Conservation (phyloP, 768 basidiomycete genomes). For the Hygrocybe punicea region DNA sequence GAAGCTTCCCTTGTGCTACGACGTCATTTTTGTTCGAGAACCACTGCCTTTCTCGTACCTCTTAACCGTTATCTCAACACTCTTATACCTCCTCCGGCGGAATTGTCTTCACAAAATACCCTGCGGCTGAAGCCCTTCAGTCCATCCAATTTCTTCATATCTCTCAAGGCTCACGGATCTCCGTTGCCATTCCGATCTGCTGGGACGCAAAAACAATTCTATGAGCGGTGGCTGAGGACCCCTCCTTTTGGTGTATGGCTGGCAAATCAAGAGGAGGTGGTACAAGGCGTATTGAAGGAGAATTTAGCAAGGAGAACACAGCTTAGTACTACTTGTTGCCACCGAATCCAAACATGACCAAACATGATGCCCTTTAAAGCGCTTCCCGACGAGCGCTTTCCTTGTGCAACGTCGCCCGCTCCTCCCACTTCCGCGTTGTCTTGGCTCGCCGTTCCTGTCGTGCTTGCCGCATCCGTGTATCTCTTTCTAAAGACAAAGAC, state of each 20-base stretch:
- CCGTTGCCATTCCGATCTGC: slow-evolving; percentile 72
- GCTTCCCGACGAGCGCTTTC: too few relatives aligned
- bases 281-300: slow-evolving; percentile 51
- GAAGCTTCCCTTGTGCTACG: slow-evolving; percentile 65
- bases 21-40: slow-evolving; percentile 79
- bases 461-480: neutral
- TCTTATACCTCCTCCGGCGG: slow-evolving; percentile 70
- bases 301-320: slow-evolving; percentile 4
- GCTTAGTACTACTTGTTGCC: neutral
- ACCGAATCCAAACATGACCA: slow-evolving; percentile 7
- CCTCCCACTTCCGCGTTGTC: neutral
- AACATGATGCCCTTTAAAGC: neutral
- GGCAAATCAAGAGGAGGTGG: slow-evolving; percentile 68
- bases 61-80: slow-evolving; percentile 89
- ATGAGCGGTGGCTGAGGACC: slow-evolving; percentile 71
- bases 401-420: neutral
- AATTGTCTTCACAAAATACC: slow-evolving; percentile 33
- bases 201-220: slow-evolving; percentile 66
- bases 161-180: slow-evolving; percentile 65
- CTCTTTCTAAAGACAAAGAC: neutral
- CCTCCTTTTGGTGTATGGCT: slow-evolving; percentile 81
- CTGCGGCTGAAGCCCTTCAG: slow-evolving; percentile 69
- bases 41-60: slow-evolving; percentile 82
- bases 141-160: slow-evolving; percentile 62
- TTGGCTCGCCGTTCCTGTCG: neutral